Evolutionary conservation across 768 basidiomycete genomes (phyloP), one percentile per base, ranked within the genome.

Genomic region (Leccinum fibrillosum): DNA sequence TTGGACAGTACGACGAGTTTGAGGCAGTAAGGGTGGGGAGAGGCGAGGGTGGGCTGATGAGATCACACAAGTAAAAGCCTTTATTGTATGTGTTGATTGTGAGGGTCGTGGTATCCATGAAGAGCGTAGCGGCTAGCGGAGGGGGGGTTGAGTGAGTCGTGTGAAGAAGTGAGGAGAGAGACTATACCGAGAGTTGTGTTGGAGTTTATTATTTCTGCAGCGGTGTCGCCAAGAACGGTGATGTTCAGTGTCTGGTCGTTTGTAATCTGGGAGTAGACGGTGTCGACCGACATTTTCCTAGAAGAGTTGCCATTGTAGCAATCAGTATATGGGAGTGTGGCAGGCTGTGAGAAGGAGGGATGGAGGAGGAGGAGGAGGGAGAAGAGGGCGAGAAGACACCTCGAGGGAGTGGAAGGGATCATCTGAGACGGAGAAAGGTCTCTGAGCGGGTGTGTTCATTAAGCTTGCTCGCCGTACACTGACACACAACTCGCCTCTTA

Each of bases 81-180:
- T 88, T 87, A 49, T 79, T 79, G 73, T 82, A 89, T 60, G 88
- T 82, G 60, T 79, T 80, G 64, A 95, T 83, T 3, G 94, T 93
- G 52, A 95, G 82, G 21, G 94, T 82, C 54, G 84, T 80, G 2
- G 91, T 87, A 10, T 90, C 85, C 47, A 88, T 89, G 76, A 96
- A 95, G 44, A 97, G 81, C 8, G 94, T 97, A 17, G 94, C 92
- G 88, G 58, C 58, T 69, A 45, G 51, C 30, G 34, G 34, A 10
- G 34, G 52, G 52, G 66, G 61, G 12, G 2, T 21, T 60, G 49
- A 62, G 56, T 34, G 52, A 11, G 42, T 52, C 52, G 39, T n/a
- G 45, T 32, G 56, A 35, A 56, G n/a, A 12, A 37, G 25, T 1
- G 52, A 55, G 37, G 47, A 37, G 50, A 37, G 32, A 37, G 32